These are phyloP conservation scores for Planoprotostelium fungivorum DNA, from an alignment of 78 protist species.

Conservation along the genomic window DNA sequence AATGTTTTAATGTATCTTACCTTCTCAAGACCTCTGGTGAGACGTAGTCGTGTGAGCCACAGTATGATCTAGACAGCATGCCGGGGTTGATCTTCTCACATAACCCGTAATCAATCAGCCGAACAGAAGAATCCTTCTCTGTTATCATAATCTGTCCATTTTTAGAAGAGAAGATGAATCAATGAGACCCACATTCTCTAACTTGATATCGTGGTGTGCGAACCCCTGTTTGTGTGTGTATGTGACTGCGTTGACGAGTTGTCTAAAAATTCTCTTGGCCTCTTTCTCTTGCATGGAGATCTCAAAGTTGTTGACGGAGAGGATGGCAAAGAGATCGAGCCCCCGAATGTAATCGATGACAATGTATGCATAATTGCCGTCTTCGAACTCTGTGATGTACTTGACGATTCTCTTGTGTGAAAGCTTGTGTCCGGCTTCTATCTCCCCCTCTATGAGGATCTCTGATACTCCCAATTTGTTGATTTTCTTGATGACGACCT, in stretches of 20 bases:
- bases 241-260: background rate
- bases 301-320: background rate
- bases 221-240: background rate
- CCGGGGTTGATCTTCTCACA: background rate
- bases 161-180: background rate
- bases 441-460: background rate
- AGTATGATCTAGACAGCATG: background rate
- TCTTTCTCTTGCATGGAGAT: background rate
- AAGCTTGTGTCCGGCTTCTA: background rate
- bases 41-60: background rate
- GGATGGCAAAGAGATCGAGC: background rate
- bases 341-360: background rate
- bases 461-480: background rate
- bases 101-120: background rate
- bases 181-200: background rate
- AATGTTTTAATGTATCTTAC: background rate
- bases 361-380: background rate
- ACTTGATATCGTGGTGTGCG: background rate
- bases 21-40: background rate
- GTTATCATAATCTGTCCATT: background rate
- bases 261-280: background rate
- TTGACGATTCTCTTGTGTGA: background rate
- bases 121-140: background rate
- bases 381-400: background rate
- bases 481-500: background rate